Conservation (phyloP, 2,329 filamentous ascomycete genomes). For the Parastagonospora nodorum region DNA sequence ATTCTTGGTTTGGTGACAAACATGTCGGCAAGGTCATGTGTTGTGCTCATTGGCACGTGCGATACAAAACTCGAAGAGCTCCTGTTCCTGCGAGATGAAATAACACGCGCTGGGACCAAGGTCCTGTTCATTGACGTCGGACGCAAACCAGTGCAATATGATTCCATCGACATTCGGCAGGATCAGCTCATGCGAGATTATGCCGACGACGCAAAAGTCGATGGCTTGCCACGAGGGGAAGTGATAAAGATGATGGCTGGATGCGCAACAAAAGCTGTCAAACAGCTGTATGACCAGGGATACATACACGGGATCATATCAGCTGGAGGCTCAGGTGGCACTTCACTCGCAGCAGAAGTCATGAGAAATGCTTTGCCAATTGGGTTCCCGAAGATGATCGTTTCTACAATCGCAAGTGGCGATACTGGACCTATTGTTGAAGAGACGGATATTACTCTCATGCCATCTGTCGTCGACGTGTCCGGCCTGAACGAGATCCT, state of each 20-base stretch:
- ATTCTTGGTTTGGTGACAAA: not conserved
- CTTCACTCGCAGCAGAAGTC: constrained; percentile 62
- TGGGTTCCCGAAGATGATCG: constrained; percentile 71
- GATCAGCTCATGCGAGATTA: constrained; percentile 46
- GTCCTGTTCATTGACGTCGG: constrained; percentile 64
- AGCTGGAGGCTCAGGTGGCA: constrained; percentile 68
- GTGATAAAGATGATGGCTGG: constrained; percentile 62
- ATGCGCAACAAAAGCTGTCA: constrained; percentile 53
- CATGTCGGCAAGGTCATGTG: constrained; percentile 25
- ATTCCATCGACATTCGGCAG: constrained; percentile 55
- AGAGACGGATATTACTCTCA: constrained; percentile 71
- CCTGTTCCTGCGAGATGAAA: constrained; percentile 57
- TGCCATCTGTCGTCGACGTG: constrained; percentile 74
- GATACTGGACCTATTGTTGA: constrained; percentile 68
- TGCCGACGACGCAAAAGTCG: constrained; percentile 36
- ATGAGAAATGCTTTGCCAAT: constrained; percentile 67
- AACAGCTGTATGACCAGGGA: constrained; percentile 43
- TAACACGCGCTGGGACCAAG: constrained; percentile 40
- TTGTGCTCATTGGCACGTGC: constrained; percentile 66
- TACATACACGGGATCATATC: constrained; percentile 62
- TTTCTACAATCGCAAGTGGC: constrained; percentile 71
- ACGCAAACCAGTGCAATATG: constrained; percentile 48
- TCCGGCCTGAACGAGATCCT: constrained; percentile 68
- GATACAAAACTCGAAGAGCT: constrained; percentile 69
- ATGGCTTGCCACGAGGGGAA: constrained; percentile 56